Conservation (phyloP, 192 early-diverging fungal genomes). For the Spinellus fusiger region DNA sequence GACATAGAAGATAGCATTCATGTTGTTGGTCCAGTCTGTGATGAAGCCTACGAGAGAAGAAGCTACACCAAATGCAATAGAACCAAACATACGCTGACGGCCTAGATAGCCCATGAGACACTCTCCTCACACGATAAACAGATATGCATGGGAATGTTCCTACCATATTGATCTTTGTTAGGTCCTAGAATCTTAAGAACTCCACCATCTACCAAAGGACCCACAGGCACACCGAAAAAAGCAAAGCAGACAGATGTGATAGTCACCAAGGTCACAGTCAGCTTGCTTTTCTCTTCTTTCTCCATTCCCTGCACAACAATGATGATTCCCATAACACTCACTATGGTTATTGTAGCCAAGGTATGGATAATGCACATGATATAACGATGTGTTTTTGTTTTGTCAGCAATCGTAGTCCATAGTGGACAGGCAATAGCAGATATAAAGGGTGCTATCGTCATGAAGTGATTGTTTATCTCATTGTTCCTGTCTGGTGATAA, state of each 20-base stretch:
- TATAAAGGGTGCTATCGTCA: conserved; percentile 35
- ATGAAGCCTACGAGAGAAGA: conserved; percentile 29
- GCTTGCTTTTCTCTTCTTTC: conserved; percentile 12
- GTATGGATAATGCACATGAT: conserved; percentile 38
- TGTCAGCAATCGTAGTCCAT: conserved; percentile 39
- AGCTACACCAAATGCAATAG: conserved; percentile 34
- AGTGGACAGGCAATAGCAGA: conserved; percentile 41
- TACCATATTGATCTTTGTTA: conserved; percentile 40
- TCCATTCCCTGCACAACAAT: conserved; percentile 15
- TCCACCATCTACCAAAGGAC: conserved; percentile 40
- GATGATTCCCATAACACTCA: conserved; percentile 37
- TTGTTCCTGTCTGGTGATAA: neutral
- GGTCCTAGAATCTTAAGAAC: conserved; percentile 38
- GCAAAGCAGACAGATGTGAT: conserved; percentile 37
- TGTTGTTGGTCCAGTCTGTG: conserved; percentile 31
- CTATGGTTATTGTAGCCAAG: conserved; percentile 30
- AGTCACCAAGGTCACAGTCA: conserved; percentile 26
- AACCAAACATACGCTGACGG: conserved; percentile 40
- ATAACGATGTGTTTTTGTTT: conserved; percentile 33
- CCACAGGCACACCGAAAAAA: conserved; percentile 41
- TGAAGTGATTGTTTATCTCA: neutral
- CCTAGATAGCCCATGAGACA: conserved; percentile 10
- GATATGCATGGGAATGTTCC: neutral
- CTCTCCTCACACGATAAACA: neutral
- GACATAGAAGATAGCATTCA: conserved; percentile 38